These are phyloP conservation scores for Fusarium subtropicale DNA, from an alignment of 2,329 filamentous ascomycete species.

Conservation along the genomic window DNA sequence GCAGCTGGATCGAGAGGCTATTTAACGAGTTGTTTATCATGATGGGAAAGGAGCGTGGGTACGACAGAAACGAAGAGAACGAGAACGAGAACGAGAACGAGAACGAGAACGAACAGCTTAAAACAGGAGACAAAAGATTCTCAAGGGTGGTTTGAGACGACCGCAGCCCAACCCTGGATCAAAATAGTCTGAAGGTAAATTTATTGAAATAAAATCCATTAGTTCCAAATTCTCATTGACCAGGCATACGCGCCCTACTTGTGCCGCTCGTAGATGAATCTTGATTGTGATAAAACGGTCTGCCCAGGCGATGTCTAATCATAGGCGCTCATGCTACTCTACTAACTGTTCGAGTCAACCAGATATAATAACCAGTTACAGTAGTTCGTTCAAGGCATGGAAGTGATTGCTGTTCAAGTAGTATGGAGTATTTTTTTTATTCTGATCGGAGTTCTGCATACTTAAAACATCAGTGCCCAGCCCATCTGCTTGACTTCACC, in stretches of 20 bases:
- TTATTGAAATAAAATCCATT: conserved; percentile 23
- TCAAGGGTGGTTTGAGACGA: conserved; percentile 18
- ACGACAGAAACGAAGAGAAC: conserved; percentile 6
- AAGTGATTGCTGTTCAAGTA: too few species aligned
- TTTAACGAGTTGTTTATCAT: conserved; percentile 8
- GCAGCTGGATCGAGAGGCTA: conserved; percentile 16
- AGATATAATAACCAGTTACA: too few species aligned
- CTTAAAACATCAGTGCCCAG: too few species aligned
- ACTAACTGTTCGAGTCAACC: too few species aligned
- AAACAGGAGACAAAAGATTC: conserved; percentile 17
- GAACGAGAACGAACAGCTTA: background rate
- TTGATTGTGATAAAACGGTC: background rate
- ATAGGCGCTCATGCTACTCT: too few species aligned
- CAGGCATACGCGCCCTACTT: background rate
- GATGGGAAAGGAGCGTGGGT: conserved; percentile 1
- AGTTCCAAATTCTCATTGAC: conserved; percentile 7
- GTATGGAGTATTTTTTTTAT: too few species aligned
- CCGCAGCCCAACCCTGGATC: conserved; percentile 3
- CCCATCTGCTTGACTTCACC: too few species aligned
- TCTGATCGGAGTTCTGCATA: too few species aligned
- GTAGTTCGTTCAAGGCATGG: too few species aligned
- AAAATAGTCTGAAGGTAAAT: conserved; percentile 26
- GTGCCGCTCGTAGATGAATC: background rate
- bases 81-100: conserved; percentile 12
- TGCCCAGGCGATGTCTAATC: too few species aligned